Conservation (phyloP, 371 early-diverging fungal species). For the Conidiobolus coronatus region DNA sequence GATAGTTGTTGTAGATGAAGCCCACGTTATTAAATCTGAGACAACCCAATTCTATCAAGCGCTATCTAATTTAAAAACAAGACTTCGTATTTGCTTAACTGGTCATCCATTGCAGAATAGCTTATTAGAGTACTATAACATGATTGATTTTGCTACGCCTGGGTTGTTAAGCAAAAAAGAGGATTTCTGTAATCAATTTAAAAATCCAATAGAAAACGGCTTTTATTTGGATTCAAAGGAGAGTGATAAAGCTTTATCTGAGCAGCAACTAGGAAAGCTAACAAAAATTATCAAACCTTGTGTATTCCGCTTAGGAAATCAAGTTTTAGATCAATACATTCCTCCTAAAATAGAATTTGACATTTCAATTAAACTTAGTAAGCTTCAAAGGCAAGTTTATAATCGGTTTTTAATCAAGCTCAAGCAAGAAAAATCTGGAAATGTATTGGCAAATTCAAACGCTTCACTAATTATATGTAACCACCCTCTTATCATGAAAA, state of each 20-base stretch:
- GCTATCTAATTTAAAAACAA: constrained; percentile 21
- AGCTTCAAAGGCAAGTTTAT: constrained; percentile 27
- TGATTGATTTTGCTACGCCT: constrained; percentile 47
- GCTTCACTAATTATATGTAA: constrained; percentile 34
- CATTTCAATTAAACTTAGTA: constrained; percentile 29
- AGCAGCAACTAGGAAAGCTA: background rate
- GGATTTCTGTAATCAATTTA: constrained; percentile 30
- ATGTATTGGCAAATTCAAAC: constrained; percentile 5
- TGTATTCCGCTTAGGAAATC: background rate
- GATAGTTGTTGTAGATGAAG: constrained; percentile 63
- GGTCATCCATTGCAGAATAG: constrained; percentile 80
- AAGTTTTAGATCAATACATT: constrained; percentile 22
- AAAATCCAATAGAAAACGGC: constrained; percentile 35
- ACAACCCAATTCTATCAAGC: constrained; percentile 9
- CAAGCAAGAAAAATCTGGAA: constrained; percentile 4
- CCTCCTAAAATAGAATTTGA: constrained; percentile 44
- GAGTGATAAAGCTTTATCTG: constrained; percentile 12
- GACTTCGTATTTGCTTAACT: constrained; percentile 48
- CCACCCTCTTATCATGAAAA: constrained; percentile 35
- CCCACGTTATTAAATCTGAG: constrained; percentile 42
- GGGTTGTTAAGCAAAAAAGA: constrained; percentile 24
- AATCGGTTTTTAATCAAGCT: constrained; percentile 6
- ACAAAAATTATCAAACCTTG: background rate
- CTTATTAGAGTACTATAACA: constrained; percentile 35
- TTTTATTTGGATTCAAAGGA: constrained; percentile 29